These are phyloP conservation scores for Aureobasidium sp. DNA, from an alignment of 2,329 filamentous ascomycete species.

Conservation along the genomic window DNA sequence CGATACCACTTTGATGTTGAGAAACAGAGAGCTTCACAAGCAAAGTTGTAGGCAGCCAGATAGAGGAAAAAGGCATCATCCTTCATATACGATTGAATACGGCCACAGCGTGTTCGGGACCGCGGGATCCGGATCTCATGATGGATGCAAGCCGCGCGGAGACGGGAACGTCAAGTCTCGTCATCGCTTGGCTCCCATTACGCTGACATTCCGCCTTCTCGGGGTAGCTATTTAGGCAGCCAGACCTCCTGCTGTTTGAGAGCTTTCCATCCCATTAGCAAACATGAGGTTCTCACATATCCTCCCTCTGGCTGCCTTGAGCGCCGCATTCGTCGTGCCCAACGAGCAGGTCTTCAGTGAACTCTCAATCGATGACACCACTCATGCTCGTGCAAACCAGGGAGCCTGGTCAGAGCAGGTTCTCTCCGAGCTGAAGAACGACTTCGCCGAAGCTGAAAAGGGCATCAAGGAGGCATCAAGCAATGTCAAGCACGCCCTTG, in stretches of 20 bases:
- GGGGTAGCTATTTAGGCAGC: slow-evolving; percentile 14
- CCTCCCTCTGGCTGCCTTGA: slow-evolving; percentile 44
- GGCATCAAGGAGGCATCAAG: slow-evolving; percentile 20
- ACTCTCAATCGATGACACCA: slow-evolving; percentile 33
- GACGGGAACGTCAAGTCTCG: slow-evolving; percentile 8
- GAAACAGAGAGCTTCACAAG: background rate
- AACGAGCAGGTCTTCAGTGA: slow-evolving; percentile 43
- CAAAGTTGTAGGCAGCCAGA: background rate
- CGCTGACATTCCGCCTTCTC: slow-evolving; percentile 10
- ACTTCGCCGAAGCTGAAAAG: slow-evolving; percentile 24
- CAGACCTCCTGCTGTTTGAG: slow-evolving; percentile 6
- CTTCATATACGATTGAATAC: background rate
- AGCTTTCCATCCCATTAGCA: background rate
- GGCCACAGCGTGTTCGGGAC: background rate
- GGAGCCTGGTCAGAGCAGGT: slow-evolving; percentile 26
- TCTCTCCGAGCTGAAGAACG: slow-evolving; percentile 28
- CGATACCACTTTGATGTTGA: background rate
- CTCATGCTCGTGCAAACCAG: slow-evolving; percentile 26
- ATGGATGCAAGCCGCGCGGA: slow-evolving; percentile 2
- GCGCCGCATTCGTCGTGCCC: slow-evolving; percentile 48
- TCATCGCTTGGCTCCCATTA: slow-evolving; percentile 15
- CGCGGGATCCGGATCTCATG: slow-evolving; percentile 1
- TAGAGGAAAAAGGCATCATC: background rate
- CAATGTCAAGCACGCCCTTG: slow-evolving; percentile 34
- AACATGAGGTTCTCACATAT: slow-evolving; percentile 45